These are phyloP conservation scores for Termitomyces sp. DNA, from an alignment of 768 basidiomycete species.

Conservation along the genomic window DNA sequence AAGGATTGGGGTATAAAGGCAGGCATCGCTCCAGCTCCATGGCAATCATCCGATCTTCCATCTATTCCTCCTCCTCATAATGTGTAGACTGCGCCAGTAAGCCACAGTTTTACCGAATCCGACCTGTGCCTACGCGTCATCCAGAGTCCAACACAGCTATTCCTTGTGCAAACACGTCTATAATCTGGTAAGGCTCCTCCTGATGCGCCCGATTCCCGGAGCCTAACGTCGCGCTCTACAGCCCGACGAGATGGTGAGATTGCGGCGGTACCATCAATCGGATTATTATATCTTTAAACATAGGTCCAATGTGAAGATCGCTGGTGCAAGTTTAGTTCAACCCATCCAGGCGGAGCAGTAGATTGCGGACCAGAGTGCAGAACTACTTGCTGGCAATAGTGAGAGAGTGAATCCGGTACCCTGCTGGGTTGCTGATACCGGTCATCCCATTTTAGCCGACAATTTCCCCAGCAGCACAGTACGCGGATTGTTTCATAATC, in stretches of 20 bases:
- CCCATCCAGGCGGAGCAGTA: constrained; percentile 37
- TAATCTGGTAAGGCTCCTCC: constrained; percentile 38
- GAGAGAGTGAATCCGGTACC: constrained; percentile 22
- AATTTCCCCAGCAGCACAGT: constrained; percentile 71
- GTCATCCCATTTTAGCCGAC: constrained; percentile 40
- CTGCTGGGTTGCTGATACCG: constrained; percentile 14
- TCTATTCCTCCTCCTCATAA: constrained; percentile 23
- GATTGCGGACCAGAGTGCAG: constrained; percentile 57
- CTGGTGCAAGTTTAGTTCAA: constrained; percentile 66
- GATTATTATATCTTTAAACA: constrained; percentile 12
- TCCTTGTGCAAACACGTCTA: constrained; percentile 50
- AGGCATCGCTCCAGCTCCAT: constrained; percentile 7
- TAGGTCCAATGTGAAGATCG: constrained; percentile 64
- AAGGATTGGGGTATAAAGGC: constrained; percentile 10
- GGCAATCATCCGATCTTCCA: constrained; percentile 13
- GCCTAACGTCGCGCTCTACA: constrained; percentile 20
- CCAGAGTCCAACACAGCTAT: constrained; percentile 58
- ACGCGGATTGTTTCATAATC: constrained; percentile 7
- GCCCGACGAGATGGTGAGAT: constrained; percentile 56
- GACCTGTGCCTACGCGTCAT: constrained; percentile 13
- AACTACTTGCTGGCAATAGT: constrained; percentile 77
- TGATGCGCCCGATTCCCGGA: background rate
- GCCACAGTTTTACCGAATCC: constrained; percentile 13
- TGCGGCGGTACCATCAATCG: background rate
- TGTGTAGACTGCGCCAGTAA: constrained; percentile 76